Percentiles rank a stretch among this genome's conserved stretches.
These are phyloP conservation scores for Calophaca sinica DNA, from an alignment of 306 rosid genomes.

Conservation along the genomic window DNA sequence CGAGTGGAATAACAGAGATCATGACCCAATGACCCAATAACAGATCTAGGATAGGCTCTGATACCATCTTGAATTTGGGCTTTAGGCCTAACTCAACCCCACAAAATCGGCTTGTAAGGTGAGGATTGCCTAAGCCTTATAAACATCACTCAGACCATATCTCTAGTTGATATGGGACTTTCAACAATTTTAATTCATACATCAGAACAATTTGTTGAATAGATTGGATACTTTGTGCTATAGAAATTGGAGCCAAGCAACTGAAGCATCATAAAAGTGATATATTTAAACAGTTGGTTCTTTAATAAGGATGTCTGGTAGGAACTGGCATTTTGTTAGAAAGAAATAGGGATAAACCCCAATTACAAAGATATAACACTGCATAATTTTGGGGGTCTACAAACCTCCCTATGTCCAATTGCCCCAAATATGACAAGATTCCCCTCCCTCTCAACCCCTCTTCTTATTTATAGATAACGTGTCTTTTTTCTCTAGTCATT, in stretches of 20 bases:
- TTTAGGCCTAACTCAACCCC: too few relatives aligned
- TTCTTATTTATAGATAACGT: background rate
- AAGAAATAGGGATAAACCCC: background rate
- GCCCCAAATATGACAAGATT: background rate
- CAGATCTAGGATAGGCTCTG: too few relatives aligned
- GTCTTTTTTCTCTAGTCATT: background rate
- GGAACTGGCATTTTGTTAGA: background rate
- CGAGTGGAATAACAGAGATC: too few relatives aligned
- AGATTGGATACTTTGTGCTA: conserved; percentile 12
- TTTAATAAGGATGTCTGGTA: background rate
- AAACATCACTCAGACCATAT: too few relatives aligned
- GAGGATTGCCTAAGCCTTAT: too few relatives aligned
- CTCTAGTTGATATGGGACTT: too few relatives aligned
- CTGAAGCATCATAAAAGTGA: conserved; percentile 17
- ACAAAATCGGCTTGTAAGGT: too few relatives aligned
- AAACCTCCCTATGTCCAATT: background rate
- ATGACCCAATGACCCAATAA: too few relatives aligned
- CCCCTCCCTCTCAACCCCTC: background rate
- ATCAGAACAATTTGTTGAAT: background rate
- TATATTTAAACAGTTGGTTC: conserved; percentile 15
- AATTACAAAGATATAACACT: background rate
- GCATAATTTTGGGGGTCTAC: background rate
- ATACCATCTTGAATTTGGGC: too few relatives aligned
- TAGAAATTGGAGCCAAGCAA: conserved; percentile 25
- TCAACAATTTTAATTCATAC: background rate